Evolutionary conservation across 2,329 filamentous ascomycete genomes (phyloP), one percentile per base, ranked within the genome.

Genomic region (Colletotrichum incanum): DNA sequence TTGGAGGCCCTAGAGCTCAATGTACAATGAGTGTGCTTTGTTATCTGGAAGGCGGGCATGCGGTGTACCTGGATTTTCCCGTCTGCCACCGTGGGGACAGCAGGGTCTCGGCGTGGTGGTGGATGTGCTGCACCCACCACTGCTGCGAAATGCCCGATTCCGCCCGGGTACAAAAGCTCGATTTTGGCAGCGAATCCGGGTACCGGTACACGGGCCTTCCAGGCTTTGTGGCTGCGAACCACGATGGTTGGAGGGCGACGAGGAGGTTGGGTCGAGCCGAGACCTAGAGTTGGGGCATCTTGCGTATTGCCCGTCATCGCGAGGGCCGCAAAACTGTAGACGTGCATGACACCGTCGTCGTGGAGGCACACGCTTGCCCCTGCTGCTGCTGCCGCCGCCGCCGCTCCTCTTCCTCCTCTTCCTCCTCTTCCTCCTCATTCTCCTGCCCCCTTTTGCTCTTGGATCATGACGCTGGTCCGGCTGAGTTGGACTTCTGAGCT

Each of bases 101-200:
- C 43, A 55, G 50, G 58, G 52, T 41, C 23, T 58, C 26, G 20
- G 26, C 34, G 23, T 54, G 55, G 55, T 41, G 50, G 37, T 37
- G 52, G 47, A 60, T 47, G 41, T 34, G 45, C 23, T 23, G 67
- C 67, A 66, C 34, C 54, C 67, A 66, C 55, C 49, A 43, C 63
- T 23, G 49, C 67, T 37, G 28, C 41, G 63, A 67, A 61, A 55
- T 58, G 68, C 49, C 63, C 56, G 63, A 62, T 55, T 56, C 63
- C 55, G 68, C 26, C 50, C 34, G 49, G 43, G 55, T 26, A 39
- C 37, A 54, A 34, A 54, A 34, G 23, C 31, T 71, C 47, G 28
- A 47, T 31, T 39, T 11, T 55, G 31, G 47, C 47, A 47, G 47
- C n/a, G 37, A 66, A 26, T 60, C 45, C 47, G 47, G 67, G 55